Conservation (phyloP, 2,329 filamentous ascomycete genomes). For the Sporothrix variecibatus region DNA sequence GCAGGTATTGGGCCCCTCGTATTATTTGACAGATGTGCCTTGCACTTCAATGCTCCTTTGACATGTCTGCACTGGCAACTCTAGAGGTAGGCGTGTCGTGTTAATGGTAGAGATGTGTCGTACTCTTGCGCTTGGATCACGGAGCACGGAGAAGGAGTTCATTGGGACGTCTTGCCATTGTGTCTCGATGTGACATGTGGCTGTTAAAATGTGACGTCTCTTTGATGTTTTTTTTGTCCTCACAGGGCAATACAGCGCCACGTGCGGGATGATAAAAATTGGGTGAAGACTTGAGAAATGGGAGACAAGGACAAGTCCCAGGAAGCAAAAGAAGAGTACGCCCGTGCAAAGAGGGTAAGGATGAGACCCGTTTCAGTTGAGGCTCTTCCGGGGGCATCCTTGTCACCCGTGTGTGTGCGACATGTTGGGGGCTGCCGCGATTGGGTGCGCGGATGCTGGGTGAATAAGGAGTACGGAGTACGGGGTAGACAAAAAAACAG, state of each 20-base stretch:
- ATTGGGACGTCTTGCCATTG: slow-evolving; percentile 4
- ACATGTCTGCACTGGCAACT: background rate
- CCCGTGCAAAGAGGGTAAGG: background rate
- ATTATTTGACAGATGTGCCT: background rate
- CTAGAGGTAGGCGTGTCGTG: too few species aligned
- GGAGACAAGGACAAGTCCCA: background rate
- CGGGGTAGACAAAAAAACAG: background rate
- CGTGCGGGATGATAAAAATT: background rate
- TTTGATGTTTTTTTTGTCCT: background rate
- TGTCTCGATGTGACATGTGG: slow-evolving; percentile 18
- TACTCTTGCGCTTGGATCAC: background rate
- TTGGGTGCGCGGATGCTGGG: background rate
- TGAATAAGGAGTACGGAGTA: background rate
- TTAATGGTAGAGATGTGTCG: background rate
- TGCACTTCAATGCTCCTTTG: background rate
- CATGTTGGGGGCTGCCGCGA: background rate
- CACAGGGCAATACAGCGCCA: background rate
- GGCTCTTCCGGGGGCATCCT: background rate
- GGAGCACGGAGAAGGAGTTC: background rate
- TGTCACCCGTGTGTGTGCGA: background rate
- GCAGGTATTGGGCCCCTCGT: background rate
- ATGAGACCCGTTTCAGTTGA: slow-evolving; percentile 18
- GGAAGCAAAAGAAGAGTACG: background rate
- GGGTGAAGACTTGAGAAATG: background rate
- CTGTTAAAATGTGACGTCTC: slow-evolving; percentile 9